Percentiles rank a stretch among this genome's conserved stretches.
These are phyloP conservation scores for Perilla frutescens DNA, from an alignment of 257 asterid species.

Conservation along the genomic window DNA sequence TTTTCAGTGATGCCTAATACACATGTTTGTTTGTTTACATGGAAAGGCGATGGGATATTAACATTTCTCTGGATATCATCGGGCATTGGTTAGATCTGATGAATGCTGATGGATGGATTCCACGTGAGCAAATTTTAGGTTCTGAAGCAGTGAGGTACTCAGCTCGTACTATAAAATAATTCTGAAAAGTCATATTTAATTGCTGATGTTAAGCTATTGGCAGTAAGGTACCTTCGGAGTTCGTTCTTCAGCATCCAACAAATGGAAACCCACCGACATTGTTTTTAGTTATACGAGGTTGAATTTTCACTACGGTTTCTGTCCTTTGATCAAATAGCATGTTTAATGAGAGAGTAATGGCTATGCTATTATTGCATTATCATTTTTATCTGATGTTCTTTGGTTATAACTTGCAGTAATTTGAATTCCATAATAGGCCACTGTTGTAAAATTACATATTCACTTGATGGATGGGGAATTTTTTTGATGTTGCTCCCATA, in stretches of 20 bases:
- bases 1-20: constrained; percentile 10
- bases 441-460: background rate
- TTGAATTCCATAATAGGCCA: constrained; percentile 18
- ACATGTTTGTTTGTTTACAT: constrained; percentile 32
- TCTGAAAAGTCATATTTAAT: constrained; percentile 26
- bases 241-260: constrained; percentile 88
- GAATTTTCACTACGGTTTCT: constrained; percentile 27
- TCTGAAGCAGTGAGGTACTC: constrained; percentile 90
- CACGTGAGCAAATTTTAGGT: constrained; percentile 98
- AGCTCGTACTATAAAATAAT: constrained; percentile 21
- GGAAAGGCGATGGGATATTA: constrained; percentile 95
- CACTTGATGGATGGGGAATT: background rate
- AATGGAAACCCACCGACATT: constrained; percentile 97
- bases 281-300: constrained; percentile 84
- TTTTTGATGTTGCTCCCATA: constrained; percentile 25
- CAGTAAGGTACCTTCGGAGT: constrained; percentile 98
- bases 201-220: constrained; percentile 41
- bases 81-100: constrained; percentile 99
- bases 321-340: background rate
- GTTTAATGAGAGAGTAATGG: constrained; percentile 21
- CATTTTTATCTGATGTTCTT: constrained; percentile 26
- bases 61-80: constrained; percentile 80
- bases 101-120: constrained; percentile 99
- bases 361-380: constrained; percentile 6
- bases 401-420: background rate